phyloP scores from a whole-genome alignment of 495 filamentous ascomycete species.

The Cercophora scortea region DNA sequence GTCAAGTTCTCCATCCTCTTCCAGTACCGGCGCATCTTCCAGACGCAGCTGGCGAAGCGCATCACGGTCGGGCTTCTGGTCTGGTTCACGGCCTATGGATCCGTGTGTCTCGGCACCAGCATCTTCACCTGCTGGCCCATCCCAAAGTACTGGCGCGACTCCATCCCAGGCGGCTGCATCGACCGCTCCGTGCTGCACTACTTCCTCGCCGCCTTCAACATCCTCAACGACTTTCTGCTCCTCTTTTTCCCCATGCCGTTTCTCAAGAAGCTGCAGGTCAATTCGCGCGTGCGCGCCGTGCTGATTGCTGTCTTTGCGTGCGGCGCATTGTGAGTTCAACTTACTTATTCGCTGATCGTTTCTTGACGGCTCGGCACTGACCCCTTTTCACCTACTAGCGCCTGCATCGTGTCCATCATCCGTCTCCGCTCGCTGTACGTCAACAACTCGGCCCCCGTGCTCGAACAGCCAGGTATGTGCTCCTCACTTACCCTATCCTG shows the following conservation, averaged over 20 bases:
- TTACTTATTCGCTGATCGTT: background rate
- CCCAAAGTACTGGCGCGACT: constrained; percentile 21
- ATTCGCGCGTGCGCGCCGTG: background rate
- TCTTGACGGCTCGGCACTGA: background rate
- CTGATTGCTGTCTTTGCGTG: constrained; percentile 1
- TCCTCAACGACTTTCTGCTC: constrained; percentile 26
- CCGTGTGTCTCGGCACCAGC: background rate
- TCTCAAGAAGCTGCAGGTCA: constrained; percentile 7
- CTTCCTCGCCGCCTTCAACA: constrained; percentile 29
- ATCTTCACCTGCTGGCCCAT: constrained; percentile 33
- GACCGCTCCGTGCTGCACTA: constrained; percentile 20
- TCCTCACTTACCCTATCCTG: background rate
- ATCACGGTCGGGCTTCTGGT: constrained; percentile 3
- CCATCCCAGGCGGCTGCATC: constrained; percentile 20
- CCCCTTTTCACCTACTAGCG: background rate
- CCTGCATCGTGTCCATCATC: constrained; percentile 9
- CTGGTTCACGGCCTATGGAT: constrained; percentile 12
- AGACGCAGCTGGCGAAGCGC: background rate
- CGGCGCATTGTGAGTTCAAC: background rate
- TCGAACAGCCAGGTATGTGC: background rate
- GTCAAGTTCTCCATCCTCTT: constrained; percentile 15
- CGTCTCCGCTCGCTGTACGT: constrained; percentile 4
- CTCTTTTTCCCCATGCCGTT: constrained; percentile 23
- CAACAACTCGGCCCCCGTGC: constrained; percentile 3
- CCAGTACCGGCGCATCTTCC: constrained; percentile 18